Conservation (phyloP, 2,329 filamentous ascomycete species). For the Arthrobotrys musiformis region DNA sequence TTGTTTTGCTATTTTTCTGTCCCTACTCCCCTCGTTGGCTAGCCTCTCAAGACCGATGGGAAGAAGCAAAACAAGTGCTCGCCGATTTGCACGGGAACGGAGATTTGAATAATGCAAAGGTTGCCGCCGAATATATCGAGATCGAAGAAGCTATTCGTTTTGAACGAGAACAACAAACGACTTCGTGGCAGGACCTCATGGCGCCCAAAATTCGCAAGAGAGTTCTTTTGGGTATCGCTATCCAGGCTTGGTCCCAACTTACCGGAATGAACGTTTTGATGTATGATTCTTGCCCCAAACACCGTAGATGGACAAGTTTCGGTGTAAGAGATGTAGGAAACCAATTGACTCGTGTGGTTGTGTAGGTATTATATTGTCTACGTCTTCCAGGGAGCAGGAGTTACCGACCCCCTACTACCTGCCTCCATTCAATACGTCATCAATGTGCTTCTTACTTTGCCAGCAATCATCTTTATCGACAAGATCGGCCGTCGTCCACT, state of each 20-base stretch:
- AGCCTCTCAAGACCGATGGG: conserved; percentile 74
- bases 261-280: conserved; percentile 71
- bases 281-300: background rate
- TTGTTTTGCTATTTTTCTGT: conserved; percentile 71
- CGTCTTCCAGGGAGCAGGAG: conserved; percentile 70
- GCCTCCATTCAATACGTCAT: conserved; percentile 74
- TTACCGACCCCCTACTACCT: conserved; percentile 70
- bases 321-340: conserved; percentile 59
- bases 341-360: background rate
- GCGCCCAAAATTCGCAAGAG: conserved; percentile 69
- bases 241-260: conserved; percentile 72
- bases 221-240: conserved; percentile 69
- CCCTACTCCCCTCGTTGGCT: conserved; percentile 77
- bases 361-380: conserved; percentile 68
- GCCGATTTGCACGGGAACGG: conserved; percentile 71
- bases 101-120: conserved; percentile 69
- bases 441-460: conserved; percentile 71
- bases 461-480: conserved; percentile 72
- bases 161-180: conserved; percentile 67
- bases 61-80: conserved; percentile 71
- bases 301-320: background rate
- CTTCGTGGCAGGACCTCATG: conserved; percentile 67
- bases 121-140: conserved; percentile 73
- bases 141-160: conserved; percentile 69
- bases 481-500: conserved; percentile 70